Base-by-base conservation (phyloP, 768 basidiomycete species). In the Pisolithus sp. region DNA sequence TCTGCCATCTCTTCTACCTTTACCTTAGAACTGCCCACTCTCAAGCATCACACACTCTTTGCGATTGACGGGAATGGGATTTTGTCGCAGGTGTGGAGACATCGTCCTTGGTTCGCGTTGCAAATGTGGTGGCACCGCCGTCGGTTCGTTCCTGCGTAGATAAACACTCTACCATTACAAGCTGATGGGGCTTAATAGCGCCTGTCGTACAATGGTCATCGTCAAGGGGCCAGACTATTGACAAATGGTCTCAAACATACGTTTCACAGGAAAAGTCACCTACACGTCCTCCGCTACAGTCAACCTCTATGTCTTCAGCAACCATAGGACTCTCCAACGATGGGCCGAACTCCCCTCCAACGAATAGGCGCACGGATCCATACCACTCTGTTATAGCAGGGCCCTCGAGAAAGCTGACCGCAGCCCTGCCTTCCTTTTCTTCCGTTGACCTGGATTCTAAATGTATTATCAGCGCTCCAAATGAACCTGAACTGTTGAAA, bases 81-180 rank as follows among this genome's bases (percentile, higher is more conserved):
- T 92, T 62, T 93, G 90, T 71, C 78, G 86, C 53, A 76, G 87
- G 64, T 93, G 89, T 62, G 90, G 89, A 52, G 86, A 91, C 56
- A 89, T 93, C 53, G 88, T 91, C 30, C 63, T 74, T 34, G 80
- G 81, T 46, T 68, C 72, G 40, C 85, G 85, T 48, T 91, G 88
- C 68, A 84, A 79, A 67, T 93, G 89, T 66, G 89, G 90, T 57
- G 90, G 90, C 49, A 71, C 75, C 17, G 71, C 86, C 49, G 89
- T 88, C 50, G 89, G 89, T 91, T 63, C 61, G 89, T 75, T 48
- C 45, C 42, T 36, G 17, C 45, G 26, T 38, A 54, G 50, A 15
- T 37, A 40, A 46, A 36, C 21, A 15, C 7, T 46, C 46, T 48
- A 52, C 51, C 59, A 34, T 34, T 13, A 13, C 65, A 50, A 67